Evolutionary conservation across 371 early-diverging fungal species (phyloP), one percentile per base, ranked within the genome.

Genomic region (Phascolomyces articulosus): DNA sequence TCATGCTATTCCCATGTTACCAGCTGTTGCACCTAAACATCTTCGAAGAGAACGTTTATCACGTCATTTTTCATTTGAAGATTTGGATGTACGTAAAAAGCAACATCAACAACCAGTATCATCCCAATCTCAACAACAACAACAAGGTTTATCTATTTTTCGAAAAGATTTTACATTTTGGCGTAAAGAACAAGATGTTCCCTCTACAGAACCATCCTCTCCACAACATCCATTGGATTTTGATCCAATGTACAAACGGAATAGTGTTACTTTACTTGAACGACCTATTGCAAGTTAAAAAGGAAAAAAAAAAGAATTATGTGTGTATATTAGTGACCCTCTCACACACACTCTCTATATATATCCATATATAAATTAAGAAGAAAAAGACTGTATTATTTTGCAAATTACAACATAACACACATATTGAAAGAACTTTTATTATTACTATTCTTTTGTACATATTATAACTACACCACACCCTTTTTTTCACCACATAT

Each of bases 1-100:
- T 48, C 62, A 51, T 34, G 34, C 11, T 9, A 24, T 44, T 13
- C 44, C 51, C n/a, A 51, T 15, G 51, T 1, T 51, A 24, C 51
- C 51, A 7, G 7, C 7, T 4, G 18, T 41, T 24, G 10, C 60
- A 34, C 34, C 34, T 21, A 27, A 38, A 21, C 55, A 63, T 40
- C 48, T 44, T 13, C 21, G 38, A 18, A 29, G 70, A 18, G 65
- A 70, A 13, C 55, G 79, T 21, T 66, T 77, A 3, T 74, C 77
- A 0, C 54, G 75, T 8, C 75, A 79, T 58, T 77, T 77, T 60
- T 79, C 80, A 0, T 73, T 79, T 48, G 77, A 74, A 47, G 77
- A 77, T 27, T 15, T 79, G 6, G 69, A 74, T 41, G 60, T 44
- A 7, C 44, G 40, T 29, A 24, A 40, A 53, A 13, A 55, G 26